Evolutionary conservation across 2,329 filamentous ascomycete species (phyloP), one percentile per base, ranked within the genome.

Genomic region (Stromatinia cepivora): DNA sequence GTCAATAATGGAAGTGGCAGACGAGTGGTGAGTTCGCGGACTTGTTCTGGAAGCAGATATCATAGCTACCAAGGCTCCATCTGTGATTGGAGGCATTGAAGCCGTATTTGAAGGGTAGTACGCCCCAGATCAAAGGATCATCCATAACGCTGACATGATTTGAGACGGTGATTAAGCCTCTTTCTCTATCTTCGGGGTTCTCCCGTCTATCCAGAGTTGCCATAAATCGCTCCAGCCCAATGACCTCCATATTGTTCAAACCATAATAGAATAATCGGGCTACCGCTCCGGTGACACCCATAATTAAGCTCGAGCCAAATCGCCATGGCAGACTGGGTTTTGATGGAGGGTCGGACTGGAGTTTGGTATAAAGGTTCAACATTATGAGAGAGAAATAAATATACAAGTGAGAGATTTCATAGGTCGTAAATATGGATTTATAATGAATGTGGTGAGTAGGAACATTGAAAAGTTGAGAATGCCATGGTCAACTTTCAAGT

Each of bases 91-190:
- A 84, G 28, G 91, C 87, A 70, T 89, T 87, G 76, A 91, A 88
- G 73, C 87, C 82, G 77, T 95, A 92, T 63, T 86, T 85, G 58
- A 92, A 79, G 1, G 95, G 95, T 5, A 99, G 82, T 48, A 93
- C 87, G 25, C 94, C 95, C 94, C 94, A 99, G 75, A 97, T 89
- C 70, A 98, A 81, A 36, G 95, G 95, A 81, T 99, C 95, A 81
- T 99, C 95, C 75, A 98, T 82, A 70, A 96, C 90, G 79, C 91
- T 93, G 73, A 93, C 87, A 82, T 97, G 93, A 80, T 96, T 97
- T 62, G 91, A 94, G 48, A 95, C 93, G 73, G 94, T 98, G 71
- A 98, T 84, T 71, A 98, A 84, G 25, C 94, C 95, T 75, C 89
- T 87, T 69, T 90, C 83, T 72, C 93, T 88, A 64, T 84, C 84